Percentiles rank a stretch among this genome's conserved stretches.
phyloP scores from a whole-genome alignment of 139 green algal species.

The Chlamydomonas sphaeroides region DNA sequence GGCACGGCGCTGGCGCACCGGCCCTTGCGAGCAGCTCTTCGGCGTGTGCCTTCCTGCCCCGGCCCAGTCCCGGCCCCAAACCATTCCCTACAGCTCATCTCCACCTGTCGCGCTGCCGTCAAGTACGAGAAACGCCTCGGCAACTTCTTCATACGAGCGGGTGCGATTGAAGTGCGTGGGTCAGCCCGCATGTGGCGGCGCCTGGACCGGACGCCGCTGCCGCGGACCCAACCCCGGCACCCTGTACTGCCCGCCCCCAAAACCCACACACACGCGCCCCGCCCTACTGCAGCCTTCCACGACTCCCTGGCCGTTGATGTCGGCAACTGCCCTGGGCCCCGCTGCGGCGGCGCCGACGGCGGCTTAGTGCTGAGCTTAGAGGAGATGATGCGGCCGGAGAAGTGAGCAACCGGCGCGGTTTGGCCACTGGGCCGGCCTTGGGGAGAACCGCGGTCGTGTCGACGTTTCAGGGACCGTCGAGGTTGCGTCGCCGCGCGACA shows the following conservation, averaged over 20 bases:
- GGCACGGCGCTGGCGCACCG: too few relatives aligned
- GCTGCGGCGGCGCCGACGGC: not conserved
- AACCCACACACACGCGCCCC: too few relatives aligned
- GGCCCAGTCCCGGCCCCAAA: too few relatives aligned
- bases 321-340: not conserved
- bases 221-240: too few relatives aligned
- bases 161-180: too few relatives aligned
- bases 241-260: too few relatives aligned
- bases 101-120: not conserved
- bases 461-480: too few relatives aligned
- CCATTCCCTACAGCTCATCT: not conserved
- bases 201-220: too few relatives aligned
- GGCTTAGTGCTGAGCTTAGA: not conserved
- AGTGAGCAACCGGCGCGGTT: not conserved
- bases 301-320: constrained; percentile 25
- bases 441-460: not conserved
- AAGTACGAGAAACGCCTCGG: constrained; percentile 16
- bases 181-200: too few relatives aligned
- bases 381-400: not conserved
- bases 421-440: too few relatives aligned
- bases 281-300: constrained; percentile 21
- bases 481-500: not conserved
- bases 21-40: too few relatives aligned
- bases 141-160: constrained; percentile 29
- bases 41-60: too few relatives aligned